Evolutionary conservation across 1,139 yeast species (phyloP).

Genomic region (Saccharomyces hybrid): DNA sequence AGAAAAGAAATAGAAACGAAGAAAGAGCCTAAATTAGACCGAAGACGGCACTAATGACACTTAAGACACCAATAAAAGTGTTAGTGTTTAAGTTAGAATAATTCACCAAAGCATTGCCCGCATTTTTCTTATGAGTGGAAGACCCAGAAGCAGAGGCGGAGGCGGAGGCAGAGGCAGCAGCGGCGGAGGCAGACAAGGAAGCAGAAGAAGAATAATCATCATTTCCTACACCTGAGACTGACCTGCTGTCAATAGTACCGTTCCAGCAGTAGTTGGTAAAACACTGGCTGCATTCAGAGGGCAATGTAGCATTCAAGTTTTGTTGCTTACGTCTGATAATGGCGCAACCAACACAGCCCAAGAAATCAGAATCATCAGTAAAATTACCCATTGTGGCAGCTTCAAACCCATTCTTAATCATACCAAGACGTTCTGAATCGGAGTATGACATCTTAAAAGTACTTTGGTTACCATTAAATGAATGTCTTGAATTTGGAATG

Average conservation of each 20-base stretch:
- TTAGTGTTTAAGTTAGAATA: neutral
- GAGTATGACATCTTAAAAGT: conserved; percentile 59
- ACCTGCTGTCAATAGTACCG: conserved; percentile 34
- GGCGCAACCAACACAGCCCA: conserved; percentile 81
- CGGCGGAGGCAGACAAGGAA: conserved; percentile 1
- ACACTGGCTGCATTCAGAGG: conserved; percentile 67
- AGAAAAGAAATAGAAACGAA: neutral
- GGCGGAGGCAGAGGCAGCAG: conserved; percentile 1
- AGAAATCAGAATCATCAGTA: conserved; percentile 66
- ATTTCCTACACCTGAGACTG: neutral
- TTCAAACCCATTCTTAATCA: conserved; percentile 75
- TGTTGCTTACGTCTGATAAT: conserved; percentile 74
- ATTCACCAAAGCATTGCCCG: neutral
- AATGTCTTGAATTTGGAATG: conserved; percentile 67
- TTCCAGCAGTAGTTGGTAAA: conserved; percentile 76
- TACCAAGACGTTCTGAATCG: conserved; percentile 46
- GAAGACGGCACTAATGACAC: neutral
- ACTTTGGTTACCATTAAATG: conserved; percentile 59
- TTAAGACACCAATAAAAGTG: neutral
- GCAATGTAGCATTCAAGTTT: conserved; percentile 50
- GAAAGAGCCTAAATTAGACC: neutral
- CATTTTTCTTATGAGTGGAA: conserved; percentile 2
- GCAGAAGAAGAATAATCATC: neutral
- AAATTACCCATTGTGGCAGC: conserved; percentile 61
- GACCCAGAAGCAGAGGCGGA: conserved; percentile 39